Percentiles rank a stretch among this genome's conserved stretches.
phyloP scores from a whole-genome alignment of 495 filamentous ascomycete genomes.

The Hyaloscypha variabilis region DNA sequence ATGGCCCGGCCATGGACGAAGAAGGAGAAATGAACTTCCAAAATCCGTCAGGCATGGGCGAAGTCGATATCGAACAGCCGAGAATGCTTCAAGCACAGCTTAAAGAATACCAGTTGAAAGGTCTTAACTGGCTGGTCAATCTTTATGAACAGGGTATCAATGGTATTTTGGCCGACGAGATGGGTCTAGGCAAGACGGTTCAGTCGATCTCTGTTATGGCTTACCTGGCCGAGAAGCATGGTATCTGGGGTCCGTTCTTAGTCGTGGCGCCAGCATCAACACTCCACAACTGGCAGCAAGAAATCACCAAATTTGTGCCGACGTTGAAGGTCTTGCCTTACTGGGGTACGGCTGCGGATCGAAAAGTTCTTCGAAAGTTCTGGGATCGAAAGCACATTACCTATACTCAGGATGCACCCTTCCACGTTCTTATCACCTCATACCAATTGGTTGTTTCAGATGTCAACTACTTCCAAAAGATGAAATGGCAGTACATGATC shows the following conservation, averaged over 20 bases:
- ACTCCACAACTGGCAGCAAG: slow-evolving; percentile 98
- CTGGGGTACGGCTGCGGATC: slow-evolving; percentile 93
- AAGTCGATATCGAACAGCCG: slow-evolving; percentile 91
- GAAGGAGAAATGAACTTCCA: slow-evolving; percentile 99
- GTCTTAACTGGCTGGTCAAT: slow-evolving; percentile 98
- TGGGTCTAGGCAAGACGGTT: slow-evolving; percentile 98
- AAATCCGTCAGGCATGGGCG: slow-evolving; percentile 92
- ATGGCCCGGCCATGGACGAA: slow-evolving; percentile 63
- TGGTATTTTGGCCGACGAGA: slow-evolving; percentile 97
- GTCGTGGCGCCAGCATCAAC: slow-evolving; percentile 97
- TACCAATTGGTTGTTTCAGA: slow-evolving; percentile 97
- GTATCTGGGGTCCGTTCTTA: slow-evolving; percentile 98
- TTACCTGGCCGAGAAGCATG: slow-evolving; percentile 93
- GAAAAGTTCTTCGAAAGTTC: slow-evolving; percentile 96
- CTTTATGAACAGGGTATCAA: slow-evolving; percentile 99
- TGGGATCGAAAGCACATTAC: slow-evolving; percentile 98
- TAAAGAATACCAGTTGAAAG: slow-evolving; percentile 98
- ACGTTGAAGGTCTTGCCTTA: slow-evolving; percentile 93
- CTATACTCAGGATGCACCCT: slow-evolving; percentile 87
- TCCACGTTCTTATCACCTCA: slow-evolving; percentile 95
- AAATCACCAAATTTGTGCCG: slow-evolving; percentile 92
- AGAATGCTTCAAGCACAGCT: slow-evolving; percentile 91
- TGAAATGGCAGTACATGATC: slow-evolving; percentile 99
- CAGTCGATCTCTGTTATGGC: slow-evolving; percentile 99
- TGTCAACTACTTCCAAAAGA: slow-evolving; percentile 95